Evolutionary conservation across 495 filamentous ascomycete genomes (phyloP).

Genomic region (Penicillium flavigenum): DNA sequence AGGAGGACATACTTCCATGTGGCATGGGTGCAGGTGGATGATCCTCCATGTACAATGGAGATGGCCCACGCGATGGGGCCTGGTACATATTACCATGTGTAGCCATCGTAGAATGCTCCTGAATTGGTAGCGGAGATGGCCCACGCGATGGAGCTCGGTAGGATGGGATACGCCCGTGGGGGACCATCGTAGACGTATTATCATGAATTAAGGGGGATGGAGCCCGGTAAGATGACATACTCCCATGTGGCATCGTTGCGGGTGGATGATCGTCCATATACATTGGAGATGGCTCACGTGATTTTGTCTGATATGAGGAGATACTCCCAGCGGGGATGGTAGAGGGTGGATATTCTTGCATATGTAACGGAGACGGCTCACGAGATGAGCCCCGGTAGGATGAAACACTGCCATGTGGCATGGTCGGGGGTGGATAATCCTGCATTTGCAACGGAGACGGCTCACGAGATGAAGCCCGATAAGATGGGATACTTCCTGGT

Average conservation of each 20-base stretch:
- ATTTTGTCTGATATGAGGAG: background rate
- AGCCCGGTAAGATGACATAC: slow-evolving; percentile 29
- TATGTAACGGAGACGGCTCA: slow-evolving; percentile 12
- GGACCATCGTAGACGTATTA: slow-evolving; percentile 13
- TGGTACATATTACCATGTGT: slow-evolving; percentile 25
- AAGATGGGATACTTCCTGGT: slow-evolving; percentile 5
- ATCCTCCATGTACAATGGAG: slow-evolving; percentile 16
- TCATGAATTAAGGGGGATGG: background rate
- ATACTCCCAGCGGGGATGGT: background rate
- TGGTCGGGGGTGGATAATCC: slow-evolving; percentile 22
- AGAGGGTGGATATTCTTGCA: slow-evolving; percentile 20
- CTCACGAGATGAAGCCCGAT: slow-evolving; percentile 3
- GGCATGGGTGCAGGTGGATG: slow-evolving; percentile 24
- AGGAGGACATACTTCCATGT: slow-evolving; percentile 31
- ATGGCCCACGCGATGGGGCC: slow-evolving; percentile 2
- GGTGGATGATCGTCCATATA: slow-evolving; percentile 15
- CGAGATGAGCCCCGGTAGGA: slow-evolving; percentile 10
- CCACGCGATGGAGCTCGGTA: background rate
- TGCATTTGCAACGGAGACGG: slow-evolving; percentile 17
- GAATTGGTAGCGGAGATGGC: slow-evolving; percentile 16
- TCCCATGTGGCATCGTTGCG: slow-evolving; percentile 23
- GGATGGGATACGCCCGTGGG: slow-evolving; percentile 1
- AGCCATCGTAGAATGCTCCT: slow-evolving; percentile 22
- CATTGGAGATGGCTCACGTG: slow-evolving; percentile 11
- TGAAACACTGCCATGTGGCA: slow-evolving; percentile 28